These are phyloP conservation scores for Metschnikowia proteae DNA, from an alignment of 805 yeast genomes.

Conservation along the genomic window DNA sequence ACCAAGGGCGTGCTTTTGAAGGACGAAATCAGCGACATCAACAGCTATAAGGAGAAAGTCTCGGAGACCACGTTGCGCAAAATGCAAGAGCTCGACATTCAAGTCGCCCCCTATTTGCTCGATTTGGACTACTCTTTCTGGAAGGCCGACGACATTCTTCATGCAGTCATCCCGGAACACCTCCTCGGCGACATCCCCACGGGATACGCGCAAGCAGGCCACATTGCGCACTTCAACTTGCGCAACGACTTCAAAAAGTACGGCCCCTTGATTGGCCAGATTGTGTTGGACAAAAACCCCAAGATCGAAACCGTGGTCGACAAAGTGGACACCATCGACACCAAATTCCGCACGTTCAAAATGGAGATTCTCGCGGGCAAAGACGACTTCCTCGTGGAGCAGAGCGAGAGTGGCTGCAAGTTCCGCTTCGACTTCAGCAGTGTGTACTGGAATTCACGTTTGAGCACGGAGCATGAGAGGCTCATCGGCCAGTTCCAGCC, in stretches of 20 bases:
- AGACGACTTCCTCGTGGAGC: conserved; percentile 71
- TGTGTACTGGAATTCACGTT: conserved; percentile 96
- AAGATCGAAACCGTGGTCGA: conserved; percentile 85
- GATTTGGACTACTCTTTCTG: conserved; percentile 71
- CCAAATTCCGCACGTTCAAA: conserved; percentile 84
- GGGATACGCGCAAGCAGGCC: conserved; percentile 92
- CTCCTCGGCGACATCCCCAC: conserved; percentile 73
- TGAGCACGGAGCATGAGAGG: conserved; percentile 90
- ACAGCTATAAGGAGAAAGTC: conserved; percentile 36
- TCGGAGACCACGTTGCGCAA: conserved; percentile 41
- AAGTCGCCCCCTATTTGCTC: conserved; percentile 51
- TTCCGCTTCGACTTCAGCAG: conserved; percentile 87
- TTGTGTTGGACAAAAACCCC: conserved; percentile 82
- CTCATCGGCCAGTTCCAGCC: conserved; percentile 57
- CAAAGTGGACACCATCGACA: conserved; percentile 81
- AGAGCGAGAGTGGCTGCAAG: conserved; percentile 79
- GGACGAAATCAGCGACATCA: conserved; percentile 43
- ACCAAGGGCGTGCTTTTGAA: conserved; percentile 58
- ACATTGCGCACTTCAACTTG: conserved; percentile 88
- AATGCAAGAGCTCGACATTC: conserved; percentile 46
- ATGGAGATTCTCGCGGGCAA: conserved; percentile 94
- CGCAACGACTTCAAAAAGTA: conserved; percentile 81
- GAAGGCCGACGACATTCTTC: conserved; percentile 84
- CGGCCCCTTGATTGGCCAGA: conserved; percentile 79
- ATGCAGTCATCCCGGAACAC: conserved; percentile 71